These are phyloP conservation scores for Colletotrichum camelliae DNA, from an alignment of 2,329 filamentous ascomycete genomes.

Conservation along the genomic window DNA sequence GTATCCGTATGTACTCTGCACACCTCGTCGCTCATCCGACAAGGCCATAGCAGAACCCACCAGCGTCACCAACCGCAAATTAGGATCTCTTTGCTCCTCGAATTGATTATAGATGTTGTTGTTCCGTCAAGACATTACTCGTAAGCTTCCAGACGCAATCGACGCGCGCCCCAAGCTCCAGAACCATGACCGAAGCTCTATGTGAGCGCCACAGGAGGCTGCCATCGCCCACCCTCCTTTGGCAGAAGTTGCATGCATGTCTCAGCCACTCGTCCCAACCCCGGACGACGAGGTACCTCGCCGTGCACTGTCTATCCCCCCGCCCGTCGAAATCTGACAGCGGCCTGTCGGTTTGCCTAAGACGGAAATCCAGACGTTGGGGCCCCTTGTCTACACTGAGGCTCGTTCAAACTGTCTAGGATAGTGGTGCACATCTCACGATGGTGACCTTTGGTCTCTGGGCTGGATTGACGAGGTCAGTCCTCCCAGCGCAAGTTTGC, in stretches of 20 bases:
- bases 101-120: background rate
- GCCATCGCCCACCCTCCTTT: background rate
- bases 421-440: background rate
- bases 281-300: background rate
- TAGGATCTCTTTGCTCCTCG: background rate
- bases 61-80: background rate
- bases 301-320: background rate
- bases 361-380: background rate
- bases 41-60: background rate
- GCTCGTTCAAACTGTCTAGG: background rate
- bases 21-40: background rate
- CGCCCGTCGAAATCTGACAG: slow-evolving; percentile 2
- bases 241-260: slow-evolving; percentile 1
- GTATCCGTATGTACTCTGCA: background rate
- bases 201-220: background rate
- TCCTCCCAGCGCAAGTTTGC: background rate
- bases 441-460: background rate
- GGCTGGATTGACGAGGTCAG: background rate
- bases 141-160: background rate
- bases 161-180: background rate
- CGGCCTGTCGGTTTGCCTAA: slow-evolving; percentile 11
- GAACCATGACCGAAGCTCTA: background rate
- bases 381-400: background rate
- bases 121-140: background rate
- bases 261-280: background rate